A percentile compares a stretch with the other conserved stretches of the same genome.
Evolutionary conservation across 2,329 filamentous ascomycete species (phyloP).

Genomic region (Aspergillus pseudoterreus): DNA sequence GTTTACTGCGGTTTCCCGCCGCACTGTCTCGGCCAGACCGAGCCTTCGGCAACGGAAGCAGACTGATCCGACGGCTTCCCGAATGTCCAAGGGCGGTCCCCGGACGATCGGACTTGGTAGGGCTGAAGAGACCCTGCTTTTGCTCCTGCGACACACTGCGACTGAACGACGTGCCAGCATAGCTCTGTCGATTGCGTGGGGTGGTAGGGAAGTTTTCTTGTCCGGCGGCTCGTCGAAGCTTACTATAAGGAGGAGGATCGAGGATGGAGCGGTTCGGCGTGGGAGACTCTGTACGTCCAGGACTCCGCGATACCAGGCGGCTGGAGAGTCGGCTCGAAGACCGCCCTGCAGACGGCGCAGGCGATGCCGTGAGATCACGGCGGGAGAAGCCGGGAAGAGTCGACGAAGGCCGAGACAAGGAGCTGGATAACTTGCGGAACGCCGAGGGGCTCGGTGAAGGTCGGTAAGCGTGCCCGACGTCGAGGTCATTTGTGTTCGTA

Average conservation of each 20-base stretch:
- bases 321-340: constrained; percentile 33
- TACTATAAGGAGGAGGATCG: constrained; percentile 42
- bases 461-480: constrained; percentile 66
- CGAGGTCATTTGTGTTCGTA: constrained; percentile 63
- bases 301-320: constrained; percentile 31
- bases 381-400: constrained; percentile 38
- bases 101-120: constrained; percentile 31
- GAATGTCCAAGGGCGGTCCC: constrained; percentile 40
- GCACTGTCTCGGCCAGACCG: constrained; percentile 28
- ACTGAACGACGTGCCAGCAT: constrained; percentile 30
- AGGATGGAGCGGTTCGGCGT: constrained; percentile 25
- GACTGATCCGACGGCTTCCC: constrained; percentile 34
- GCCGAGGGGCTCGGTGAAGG: constrained; percentile 59
- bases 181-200: constrained; percentile 39
- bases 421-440: constrained; percentile 39
- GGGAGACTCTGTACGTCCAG: constrained; percentile 26
- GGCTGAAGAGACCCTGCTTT: constrained; percentile 17
- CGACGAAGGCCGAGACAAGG: constrained; percentile 36
- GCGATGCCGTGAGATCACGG: constrained; percentile 41
- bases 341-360: constrained; percentile 27
- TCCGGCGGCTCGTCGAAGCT: constrained; percentile 29
- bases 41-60: constrained; percentile 37
- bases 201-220: constrained; percentile 21
- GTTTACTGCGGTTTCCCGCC: constrained; percentile 18
- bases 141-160: constrained; percentile 24